Evolutionary conservation across 2,329 filamentous ascomycete species (phyloP), one percentile per base, ranked within the genome.

Genomic region (Cercospora sp.): DNA sequence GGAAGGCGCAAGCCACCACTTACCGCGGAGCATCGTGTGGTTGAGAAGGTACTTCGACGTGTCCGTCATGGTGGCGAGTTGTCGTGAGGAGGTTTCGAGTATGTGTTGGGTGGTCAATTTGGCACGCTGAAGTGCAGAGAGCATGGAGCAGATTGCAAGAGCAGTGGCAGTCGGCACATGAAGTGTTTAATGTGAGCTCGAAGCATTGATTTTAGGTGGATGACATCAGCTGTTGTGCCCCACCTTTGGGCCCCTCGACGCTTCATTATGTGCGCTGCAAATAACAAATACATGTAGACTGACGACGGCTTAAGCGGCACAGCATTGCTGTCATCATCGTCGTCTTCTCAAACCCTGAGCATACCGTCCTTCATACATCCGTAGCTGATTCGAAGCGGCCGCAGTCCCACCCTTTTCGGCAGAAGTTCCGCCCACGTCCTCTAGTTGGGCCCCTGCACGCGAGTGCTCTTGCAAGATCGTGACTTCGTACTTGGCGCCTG

Each of bases 1-100:
- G 8, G 16, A 12, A 12, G 10, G 18, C 7, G 23, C 39, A 7
- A n/a, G 16, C 75, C 48, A 9, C 3, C 3, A 28, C 58, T 20
- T 33, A 60, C 57, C 55, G 28, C 67, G 57, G n/a, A 70, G 67
- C 62, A 83, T 86, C 75, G 83, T 82, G 81, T 87, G 87, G 78
- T 89, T 88, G 67, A 89, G 83, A 81, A 88, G 89, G 81, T 90
- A 91, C 74, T 84, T 87, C 70, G 82, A 83, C 31, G 87, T 82
- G 76, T 90, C 85, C 57, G 88, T 87, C 80, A 85, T 84, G 76
- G 81, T 85, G 81, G 83, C 82, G 69, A 69, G 71, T 64, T 66
- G 59, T 60, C 63, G 63, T 28, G 69, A 8, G 30, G 45, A 6
- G 8, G 53, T 30, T 31, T 10, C 18, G 36, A 31, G 18, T 12